Evolutionary conservation across 768 basidiomycete genomes (phyloP), one percentile per base, ranked within the genome.

Genomic region (Floccularia luteovirens): DNA sequence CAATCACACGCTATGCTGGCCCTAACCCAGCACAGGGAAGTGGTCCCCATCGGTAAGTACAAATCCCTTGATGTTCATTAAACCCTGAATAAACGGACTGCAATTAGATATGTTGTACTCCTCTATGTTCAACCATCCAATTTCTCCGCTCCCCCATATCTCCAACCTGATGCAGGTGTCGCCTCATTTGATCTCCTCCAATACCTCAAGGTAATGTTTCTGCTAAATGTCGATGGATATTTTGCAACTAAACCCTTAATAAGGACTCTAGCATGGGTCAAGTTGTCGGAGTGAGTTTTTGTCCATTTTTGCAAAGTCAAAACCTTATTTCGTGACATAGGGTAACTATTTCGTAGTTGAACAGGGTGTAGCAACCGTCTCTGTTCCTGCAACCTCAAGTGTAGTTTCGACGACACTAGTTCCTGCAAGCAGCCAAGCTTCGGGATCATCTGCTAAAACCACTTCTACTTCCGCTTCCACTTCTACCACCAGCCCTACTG

Each of bases 261-360:
- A 38, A 82, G 74, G 57, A 57, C 22, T 70, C 74, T 44, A 69
- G 70, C 25, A 62, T 89, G 5, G 82, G 82, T 20, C 48, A 61
- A 20, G 59, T 84, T 36, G 62, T 85, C 31, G 83, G 79, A 20
- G 85, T 79, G 45, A 24, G 59, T 51, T 19, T 22, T 39, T 24
- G 17, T 19, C 16, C n/a, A 22, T 36, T 5, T 20, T 30, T 28
- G n/a, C n/a, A n/a, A n/a, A n/a, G n/a, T n/a, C n/a, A n/a, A n/a
- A n/a, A n/a, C 22, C 13, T 22, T 36, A 17, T 34, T 54, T 11
- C 3, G 16, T 19, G 38, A 21, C 24, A 7, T 43, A 82, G 81
- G 81, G 64, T 32, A 81, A 67, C 45, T 90, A 88, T 64, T 73
- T 87, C 50, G 74, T 70, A 3, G 88, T 87, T 48, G 75, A 87